Base-by-base conservation (phyloP, 192 early-diverging fungal genomes). In the Jimgerdemannia flammicorona region DNA sequence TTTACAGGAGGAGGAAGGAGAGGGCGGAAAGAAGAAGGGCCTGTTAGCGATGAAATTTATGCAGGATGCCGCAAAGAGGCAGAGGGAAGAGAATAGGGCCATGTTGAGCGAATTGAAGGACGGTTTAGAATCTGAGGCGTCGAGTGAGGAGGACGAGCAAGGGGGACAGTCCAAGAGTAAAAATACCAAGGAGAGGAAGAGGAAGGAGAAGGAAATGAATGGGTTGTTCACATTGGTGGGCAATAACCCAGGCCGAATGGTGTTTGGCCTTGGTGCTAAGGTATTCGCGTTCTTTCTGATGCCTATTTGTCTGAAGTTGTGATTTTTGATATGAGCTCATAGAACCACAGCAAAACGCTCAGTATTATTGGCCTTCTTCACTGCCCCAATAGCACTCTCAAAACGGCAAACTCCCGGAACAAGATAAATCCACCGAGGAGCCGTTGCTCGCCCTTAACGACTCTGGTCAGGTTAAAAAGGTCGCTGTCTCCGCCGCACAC, bases 31-130 rank as follows among this genome's bases (percentile, higher is more conserved):
- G 43, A 80, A 76, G 67, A 97, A 94, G 82, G 96, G 95, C 43
- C 72, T 99, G 20, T 93, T 96, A 77, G 91, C 86, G 4, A 98
- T 99, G 97, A 98, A 98, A 85, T 99, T 99, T 78, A 99, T 99
- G 98, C 93, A 95, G 83, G 88, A 92, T 70, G 92, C 91, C 19
- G 85, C 87, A 59, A 85, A 93, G 77, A 81, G 87, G 69, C 79
- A 90, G 70, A 79, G 83, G 72, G 77, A 88, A 19, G 77, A 83
- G 43, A 82, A 84, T 2, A 78, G 83, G 69, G 79, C 44, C 20
- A 75, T 77, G 8, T 69, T 85, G 4, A 78, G 87, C n/a, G 81
- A 83, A 14, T 84, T 87, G 72, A 78, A 79, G 68, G 77, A 86
- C 14, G 85, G 89, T 63, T 81, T 83, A 77, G 78, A 83, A 75